Conservation (phyloP, 1,284 basidiomycete genomes). For the Peniophora sp. region DNA sequence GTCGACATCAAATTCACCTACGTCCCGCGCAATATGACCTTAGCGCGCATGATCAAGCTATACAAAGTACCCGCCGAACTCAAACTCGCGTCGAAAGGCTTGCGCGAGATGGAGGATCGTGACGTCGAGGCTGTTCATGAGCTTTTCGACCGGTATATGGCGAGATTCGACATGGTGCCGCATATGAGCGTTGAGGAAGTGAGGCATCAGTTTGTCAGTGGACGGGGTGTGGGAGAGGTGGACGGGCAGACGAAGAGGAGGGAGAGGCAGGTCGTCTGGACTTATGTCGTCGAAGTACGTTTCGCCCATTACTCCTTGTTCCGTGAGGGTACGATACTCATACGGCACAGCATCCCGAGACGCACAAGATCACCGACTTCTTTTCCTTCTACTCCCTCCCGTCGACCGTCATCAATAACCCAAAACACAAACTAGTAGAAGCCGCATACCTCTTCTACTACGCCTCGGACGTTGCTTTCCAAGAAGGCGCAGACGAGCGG, state of each 20-base stretch:
- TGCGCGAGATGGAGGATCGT: slow-evolving; percentile 83
- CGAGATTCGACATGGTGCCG: slow-evolving; percentile 81
- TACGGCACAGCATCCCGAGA: slow-evolving; percentile 61
- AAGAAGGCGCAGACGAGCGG: slow-evolving; percentile 50
- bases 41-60: slow-evolving; percentile 77
- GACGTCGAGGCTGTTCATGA: slow-evolving; percentile 73
- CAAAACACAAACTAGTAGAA: slow-evolving; percentile 61
- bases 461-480: slow-evolving; percentile 60
- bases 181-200: slow-evolving; percentile 77
- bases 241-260: slow-evolving; percentile 44
- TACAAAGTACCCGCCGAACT: slow-evolving; percentile 60
- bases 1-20: slow-evolving; percentile 89
- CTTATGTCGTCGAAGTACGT: slow-evolving; percentile 90
- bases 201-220: slow-evolving; percentile 83
- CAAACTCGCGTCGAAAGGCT: slow-evolving; percentile 24
- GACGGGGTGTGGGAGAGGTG: slow-evolving; percentile 60
- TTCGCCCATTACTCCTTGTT: background rate
- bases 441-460: slow-evolving; percentile 96
- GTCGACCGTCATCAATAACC: slow-evolving; percentile 75
- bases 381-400: slow-evolving; percentile 97
- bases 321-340: background rate
- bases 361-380: slow-evolving; percentile 86
- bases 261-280: slow-evolving; percentile 86
- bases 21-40: slow-evolving; percentile 77
- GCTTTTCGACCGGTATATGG: slow-evolving; percentile 79